Conservation (phyloP, 2,329 filamentous ascomycete species). For the Penicillium italicum region DNA sequence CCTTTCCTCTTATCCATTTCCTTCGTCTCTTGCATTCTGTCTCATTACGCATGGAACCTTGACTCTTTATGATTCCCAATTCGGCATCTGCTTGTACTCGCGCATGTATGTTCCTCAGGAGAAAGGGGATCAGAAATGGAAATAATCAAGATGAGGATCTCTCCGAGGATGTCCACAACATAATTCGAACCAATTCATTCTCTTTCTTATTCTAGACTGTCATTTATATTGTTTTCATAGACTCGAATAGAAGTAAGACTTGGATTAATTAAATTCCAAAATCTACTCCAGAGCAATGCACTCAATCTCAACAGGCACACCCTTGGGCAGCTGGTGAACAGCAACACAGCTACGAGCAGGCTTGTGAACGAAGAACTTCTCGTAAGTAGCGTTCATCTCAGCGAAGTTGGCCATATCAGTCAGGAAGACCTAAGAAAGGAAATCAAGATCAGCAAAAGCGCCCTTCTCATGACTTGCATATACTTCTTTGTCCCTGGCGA, state of each 20-base stretch:
- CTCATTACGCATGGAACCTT: slow-evolving; percentile 2
- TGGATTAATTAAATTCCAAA: background rate
- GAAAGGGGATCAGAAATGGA: background rate
- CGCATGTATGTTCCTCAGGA: background rate
- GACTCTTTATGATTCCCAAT: slow-evolving; percentile 15
- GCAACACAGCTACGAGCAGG: slow-evolving; percentile 62
- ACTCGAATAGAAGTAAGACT: background rate
- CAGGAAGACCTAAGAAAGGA: slow-evolving; percentile 65
- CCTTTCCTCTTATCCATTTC: background rate
- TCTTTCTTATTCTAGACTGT: background rate
- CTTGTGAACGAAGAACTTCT: slow-evolving; percentile 65
- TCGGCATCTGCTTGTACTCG: slow-evolving; percentile 8
- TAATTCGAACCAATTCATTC: background rate
- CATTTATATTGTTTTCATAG: background rate
- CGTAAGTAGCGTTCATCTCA: slow-evolving; percentile 71
- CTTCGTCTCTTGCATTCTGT: slow-evolving; percentile 2
- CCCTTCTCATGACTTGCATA: background rate
- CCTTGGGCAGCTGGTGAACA: slow-evolving; percentile 60
- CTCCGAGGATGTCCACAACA: background rate
- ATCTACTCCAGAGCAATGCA: slow-evolving; percentile 55
- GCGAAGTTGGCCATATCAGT: slow-evolving; percentile 87
- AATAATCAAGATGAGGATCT: background rate
- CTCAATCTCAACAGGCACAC: slow-evolving; percentile 63
- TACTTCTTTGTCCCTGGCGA: background rate
- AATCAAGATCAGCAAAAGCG: background rate